phyloP scores from a whole-genome alignment of 225 moss, liverwort and hornwort genomes.

The Pseudisothecium myosuroides region DNA sequence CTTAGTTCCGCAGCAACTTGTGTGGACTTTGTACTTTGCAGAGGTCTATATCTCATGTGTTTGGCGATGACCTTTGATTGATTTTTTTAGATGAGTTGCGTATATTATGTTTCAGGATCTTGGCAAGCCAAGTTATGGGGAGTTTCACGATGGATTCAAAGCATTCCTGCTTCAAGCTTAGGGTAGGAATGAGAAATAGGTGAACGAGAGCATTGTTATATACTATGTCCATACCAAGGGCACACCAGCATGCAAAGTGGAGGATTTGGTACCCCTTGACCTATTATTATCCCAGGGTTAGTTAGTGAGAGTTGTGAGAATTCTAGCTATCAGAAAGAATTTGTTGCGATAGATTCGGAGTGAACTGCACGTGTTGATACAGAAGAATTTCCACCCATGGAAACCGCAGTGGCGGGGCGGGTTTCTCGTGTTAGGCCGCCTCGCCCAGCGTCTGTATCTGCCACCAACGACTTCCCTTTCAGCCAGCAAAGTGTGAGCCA shows the following conservation, averaged over 20 bases:
- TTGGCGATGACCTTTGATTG: background rate
- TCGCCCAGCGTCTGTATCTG: slow-evolving; percentile 51
- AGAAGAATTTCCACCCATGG: slow-evolving; percentile 26
- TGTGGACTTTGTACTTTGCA: background rate
- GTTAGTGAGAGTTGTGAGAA: background rate
- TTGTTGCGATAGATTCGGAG: slow-evolving; percentile 48
- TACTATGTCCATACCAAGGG: background rate
- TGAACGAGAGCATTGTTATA: background rate
- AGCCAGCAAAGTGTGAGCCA: slow-evolving; percentile 36
- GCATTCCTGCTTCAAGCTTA: background rate
- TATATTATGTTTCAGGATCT: background rate
- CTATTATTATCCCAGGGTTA: background rate
- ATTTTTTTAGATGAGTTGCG: background rate
- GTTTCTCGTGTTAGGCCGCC: slow-evolving; percentile 60
- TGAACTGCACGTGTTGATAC: slow-evolving; percentile 29
- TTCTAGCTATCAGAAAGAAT: background rate
- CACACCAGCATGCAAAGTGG: background rate
- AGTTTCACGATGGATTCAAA: background rate
- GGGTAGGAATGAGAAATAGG: slow-evolving; percentile 8
- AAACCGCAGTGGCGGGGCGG: slow-evolving; percentile 83
- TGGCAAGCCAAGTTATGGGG: background rate
- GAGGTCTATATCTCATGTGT: background rate
- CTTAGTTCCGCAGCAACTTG: background rate
- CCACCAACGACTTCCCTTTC: slow-evolving; percentile 20
- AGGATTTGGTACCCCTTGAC: background rate